These are phyloP conservation scores for Elaeagnus macrophylla DNA, from an alignment of 306 rosid species.

Conservation along the genomic window DNA sequence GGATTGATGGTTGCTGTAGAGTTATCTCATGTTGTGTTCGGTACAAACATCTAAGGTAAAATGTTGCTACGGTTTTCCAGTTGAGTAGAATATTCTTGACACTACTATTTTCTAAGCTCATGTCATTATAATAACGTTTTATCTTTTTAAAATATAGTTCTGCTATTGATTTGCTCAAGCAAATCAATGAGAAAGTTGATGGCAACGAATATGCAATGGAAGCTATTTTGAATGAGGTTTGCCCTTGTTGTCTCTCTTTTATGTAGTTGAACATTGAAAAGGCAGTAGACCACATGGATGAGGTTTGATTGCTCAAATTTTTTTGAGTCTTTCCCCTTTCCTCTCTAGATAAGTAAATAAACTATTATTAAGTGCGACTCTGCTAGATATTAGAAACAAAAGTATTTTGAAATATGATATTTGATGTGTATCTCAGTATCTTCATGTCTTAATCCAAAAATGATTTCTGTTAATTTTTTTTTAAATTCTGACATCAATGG, in stretches of 20 bases:
- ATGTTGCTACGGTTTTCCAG: background rate
- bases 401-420: background rate
- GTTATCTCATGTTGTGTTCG: slow-evolving; percentile 50
- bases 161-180: slow-evolving; percentile 56
- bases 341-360: no score
- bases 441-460: background rate
- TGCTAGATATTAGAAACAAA: background rate
- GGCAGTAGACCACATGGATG: no score
- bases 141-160: slow-evolving; percentile 29
- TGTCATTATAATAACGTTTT: slow-evolving; percentile 6
- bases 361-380: background rate
- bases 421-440: slow-evolving; percentile 1
- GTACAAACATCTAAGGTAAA: slow-evolving; percentile 57
- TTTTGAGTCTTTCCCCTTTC: background rate
- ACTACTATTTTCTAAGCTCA: slow-evolving; percentile 6
- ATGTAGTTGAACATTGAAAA: background rate
- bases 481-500: background rate
- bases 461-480: background rate
- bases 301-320: no score
- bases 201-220: slow-evolving; percentile 49
- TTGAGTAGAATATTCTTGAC: slow-evolving; percentile 6
- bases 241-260: slow-evolving; percentile 16
- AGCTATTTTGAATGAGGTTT: slow-evolving; percentile 57
- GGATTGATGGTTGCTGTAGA: slow-evolving; percentile 66
- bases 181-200: slow-evolving; percentile 41